These are phyloP conservation scores for Colletotrichum costaricense DNA, from an alignment of 2,329 filamentous ascomycete species.

Conservation along the genomic window DNA sequence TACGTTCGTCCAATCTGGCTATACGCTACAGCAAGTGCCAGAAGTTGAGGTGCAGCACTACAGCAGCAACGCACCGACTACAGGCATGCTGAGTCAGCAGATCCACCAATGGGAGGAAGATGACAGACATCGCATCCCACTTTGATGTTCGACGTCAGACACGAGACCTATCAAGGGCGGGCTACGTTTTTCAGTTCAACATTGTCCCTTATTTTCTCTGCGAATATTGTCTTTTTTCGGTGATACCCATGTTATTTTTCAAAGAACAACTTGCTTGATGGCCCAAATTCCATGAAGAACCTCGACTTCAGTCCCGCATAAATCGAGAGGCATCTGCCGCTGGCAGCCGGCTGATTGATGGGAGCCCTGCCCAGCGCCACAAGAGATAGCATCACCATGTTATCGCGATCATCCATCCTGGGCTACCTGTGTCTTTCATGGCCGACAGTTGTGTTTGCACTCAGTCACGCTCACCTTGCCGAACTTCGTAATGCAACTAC, in stretches of 20 bases:
- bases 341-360: slow-evolving; percentile 38
- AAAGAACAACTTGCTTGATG: slow-evolving; percentile 2
- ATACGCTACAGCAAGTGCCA: slow-evolving; percentile 1
- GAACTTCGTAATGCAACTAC: slow-evolving; percentile 70
- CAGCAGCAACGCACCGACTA: no score
- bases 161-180: slow-evolving; percentile 23
- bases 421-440: slow-evolving; percentile 49
- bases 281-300: slow-evolving; percentile 20
- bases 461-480: slow-evolving; percentile 66
- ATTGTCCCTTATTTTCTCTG: slow-evolving; percentile 5
- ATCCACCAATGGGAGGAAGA: slow-evolving; percentile 28
- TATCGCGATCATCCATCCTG: slow-evolving; percentile 37
- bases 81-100: slow-evolving; percentile 15
- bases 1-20: slow-evolving; percentile 24
- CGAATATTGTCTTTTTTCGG: background rate
- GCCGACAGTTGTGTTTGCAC: slow-evolving; percentile 54
- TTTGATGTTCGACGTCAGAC: slow-evolving; percentile 16
- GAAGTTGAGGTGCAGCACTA: slow-evolving; percentile 14
- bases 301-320: slow-evolving; percentile 26
- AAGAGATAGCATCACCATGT: slow-evolving; percentile 38
- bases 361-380: slow-evolving; percentile 13
- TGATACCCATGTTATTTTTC: slow-evolving; percentile 9
- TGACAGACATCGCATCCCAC: slow-evolving; percentile 34
- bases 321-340: slow-evolving; percentile 34
- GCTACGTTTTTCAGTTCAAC: background rate